Conservation (phyloP, 768 basidiomycete genomes). For the Termitomyces sp. region DNA sequence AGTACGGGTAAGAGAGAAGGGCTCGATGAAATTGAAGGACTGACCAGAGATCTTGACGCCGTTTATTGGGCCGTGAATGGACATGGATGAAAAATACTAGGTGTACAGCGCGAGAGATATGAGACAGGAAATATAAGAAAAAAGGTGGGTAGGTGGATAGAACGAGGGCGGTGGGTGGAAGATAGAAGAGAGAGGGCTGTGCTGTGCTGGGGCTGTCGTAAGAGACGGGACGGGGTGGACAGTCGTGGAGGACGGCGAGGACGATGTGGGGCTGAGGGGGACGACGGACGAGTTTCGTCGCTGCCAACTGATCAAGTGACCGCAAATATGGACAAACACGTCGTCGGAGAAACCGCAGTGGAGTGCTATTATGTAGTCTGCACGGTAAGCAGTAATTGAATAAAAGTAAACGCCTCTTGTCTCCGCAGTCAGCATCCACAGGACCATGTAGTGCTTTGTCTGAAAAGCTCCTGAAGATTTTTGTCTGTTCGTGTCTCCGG, state of each 20-base stretch:
- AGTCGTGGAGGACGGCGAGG: background rate
- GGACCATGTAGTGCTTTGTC: background rate
- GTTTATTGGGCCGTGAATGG: constrained; percentile 78
- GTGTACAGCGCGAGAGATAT: constrained; percentile 7
- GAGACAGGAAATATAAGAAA: constrained; percentile 9
- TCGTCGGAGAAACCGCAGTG: background rate
- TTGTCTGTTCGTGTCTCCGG: background rate
- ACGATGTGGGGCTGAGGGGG: constrained; percentile 9
- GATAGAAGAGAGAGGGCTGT: constrained; percentile 7
- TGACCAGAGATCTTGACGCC: constrained; percentile 82
- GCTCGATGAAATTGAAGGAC: constrained; percentile 25
- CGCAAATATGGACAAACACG: constrained; percentile 25
- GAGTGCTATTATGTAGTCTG: background rate
- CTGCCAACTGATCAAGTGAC: constrained; percentile 27
- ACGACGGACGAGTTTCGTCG: constrained; percentile 13
- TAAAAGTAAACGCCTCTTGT: background rate
- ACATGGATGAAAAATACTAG: constrained; percentile 38
- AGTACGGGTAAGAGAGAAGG: constrained; percentile 22
- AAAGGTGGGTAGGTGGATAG: constrained; percentile 10
- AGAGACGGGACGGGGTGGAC: background rate
- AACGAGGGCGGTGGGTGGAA: constrained; percentile 13
- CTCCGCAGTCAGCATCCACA: background rate
- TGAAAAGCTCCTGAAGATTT: background rate
- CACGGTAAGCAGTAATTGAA: background rate
- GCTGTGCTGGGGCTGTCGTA: background rate